Evolutionary conservation across 2,329 filamentous ascomycete species (phyloP).

Genomic region (Sporothrix humicola): DNA sequence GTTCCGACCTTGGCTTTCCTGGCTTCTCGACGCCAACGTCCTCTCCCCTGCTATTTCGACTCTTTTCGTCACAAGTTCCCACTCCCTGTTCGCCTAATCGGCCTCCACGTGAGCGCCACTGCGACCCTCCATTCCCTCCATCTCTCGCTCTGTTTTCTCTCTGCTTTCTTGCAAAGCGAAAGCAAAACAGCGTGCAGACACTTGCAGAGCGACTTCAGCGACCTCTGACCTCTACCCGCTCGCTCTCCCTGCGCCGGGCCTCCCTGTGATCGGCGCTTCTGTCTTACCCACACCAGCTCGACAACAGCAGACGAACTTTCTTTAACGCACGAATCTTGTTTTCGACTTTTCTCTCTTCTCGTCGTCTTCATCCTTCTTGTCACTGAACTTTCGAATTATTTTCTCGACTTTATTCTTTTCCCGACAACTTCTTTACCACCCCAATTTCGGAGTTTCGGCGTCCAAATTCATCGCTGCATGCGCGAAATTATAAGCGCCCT

Average conservation of each 20-base stretch:
- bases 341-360: neutral
- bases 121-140: conserved; percentile 6
- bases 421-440: neutral
- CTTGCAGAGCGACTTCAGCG: no score
- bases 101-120: conserved; percentile 29
- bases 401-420: neutral
- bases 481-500: neutral
- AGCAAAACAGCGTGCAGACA: no score
- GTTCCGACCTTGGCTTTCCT: conserved; percentile 12
- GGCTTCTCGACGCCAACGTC: neutral
- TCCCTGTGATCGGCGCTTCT: conserved; percentile 24
- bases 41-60: neutral
- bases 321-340: conserved; percentile 12
- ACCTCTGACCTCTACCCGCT: no score
- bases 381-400: neutral
- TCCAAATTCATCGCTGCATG: neutral
- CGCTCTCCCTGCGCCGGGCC: neutral
- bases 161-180: neutral
- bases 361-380: no score
- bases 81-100: conserved; percentile 25
- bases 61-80: conserved; percentile 9
- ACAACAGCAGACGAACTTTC: conserved; percentile 5
- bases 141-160: neutral
- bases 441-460: neutral
- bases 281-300: conserved; percentile 27